Evolutionary conservation across 345 rosid species (phyloP).

Genomic region (Aethionema arabicum): DNA sequence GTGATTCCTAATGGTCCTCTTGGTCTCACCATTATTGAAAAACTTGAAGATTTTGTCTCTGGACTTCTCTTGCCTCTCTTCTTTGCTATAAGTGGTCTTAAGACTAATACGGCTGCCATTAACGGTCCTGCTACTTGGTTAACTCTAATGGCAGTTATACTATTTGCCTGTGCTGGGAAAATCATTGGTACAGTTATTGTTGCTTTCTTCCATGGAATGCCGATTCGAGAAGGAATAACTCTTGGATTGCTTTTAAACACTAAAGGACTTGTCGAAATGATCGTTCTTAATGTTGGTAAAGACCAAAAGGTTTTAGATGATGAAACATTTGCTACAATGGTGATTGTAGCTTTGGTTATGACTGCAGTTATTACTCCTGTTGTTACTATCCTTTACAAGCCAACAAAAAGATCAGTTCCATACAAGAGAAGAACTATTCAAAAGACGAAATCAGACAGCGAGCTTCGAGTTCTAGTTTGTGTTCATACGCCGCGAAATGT

Average conservation of each 20-base stretch:
- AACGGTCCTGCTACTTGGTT: constrained; percentile 52
- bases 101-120: constrained; percentile 55
- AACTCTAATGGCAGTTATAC: constrained; percentile 41
- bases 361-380: constrained; percentile 70
- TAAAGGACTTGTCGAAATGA: constrained; percentile 91
- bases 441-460: constrained; percentile 63
- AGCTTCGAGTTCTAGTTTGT: constrained; percentile 62
- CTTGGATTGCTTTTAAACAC: constrained; percentile 93
- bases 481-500: constrained; percentile 88
- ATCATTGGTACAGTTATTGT: constrained; percentile 60
- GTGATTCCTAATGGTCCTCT: constrained; percentile 90
- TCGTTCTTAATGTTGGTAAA: constrained; percentile 84
- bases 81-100: constrained; percentile 91
- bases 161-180: constrained; percentile 71
- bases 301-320: constrained; percentile 91
- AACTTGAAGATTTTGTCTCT: constrained; percentile 91
- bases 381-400: constrained; percentile 59
- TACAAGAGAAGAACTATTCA: constrained; percentile 72
- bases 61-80: constrained; percentile 94
- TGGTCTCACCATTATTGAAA: constrained; percentile 82
- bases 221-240: constrained; percentile 72
- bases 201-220: constrained; percentile 62
- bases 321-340: constrained; percentile 74
- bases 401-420: constrained; percentile 57
- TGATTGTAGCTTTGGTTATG: constrained; percentile 68